Base-by-base conservation (phyloP, 768 basidiomycete genomes). In the Tylopilus balloui region DNA sequence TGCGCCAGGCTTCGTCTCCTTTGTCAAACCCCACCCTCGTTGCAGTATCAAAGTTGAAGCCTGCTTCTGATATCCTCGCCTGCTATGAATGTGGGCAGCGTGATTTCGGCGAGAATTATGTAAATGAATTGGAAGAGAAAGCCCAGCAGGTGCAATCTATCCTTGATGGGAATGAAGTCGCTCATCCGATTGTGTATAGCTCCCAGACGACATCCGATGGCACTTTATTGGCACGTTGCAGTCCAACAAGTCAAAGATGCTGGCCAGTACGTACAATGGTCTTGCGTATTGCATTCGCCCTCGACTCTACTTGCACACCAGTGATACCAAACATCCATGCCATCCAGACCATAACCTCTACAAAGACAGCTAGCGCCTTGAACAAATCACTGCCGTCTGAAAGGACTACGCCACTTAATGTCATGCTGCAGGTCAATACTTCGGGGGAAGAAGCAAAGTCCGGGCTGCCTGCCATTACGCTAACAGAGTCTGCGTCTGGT, bases 81-180 rank as follows among this genome's bases (percentile, higher is more conserved):
- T 88, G 92, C 56, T 90, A 88, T 62, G 77, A 87, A 42, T 74
- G 76, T 13, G 91, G 88, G 0, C 89, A 96, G 54, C 73, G 84
- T 2, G 91, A 95, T 66, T 99, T 98, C 62, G 96, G 96, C 7
- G 96, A 99, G 72, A 99, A 99, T 66, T 98, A 97, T 62, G 92
- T 92, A 11, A 87, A 94, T 57, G 94, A 98, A 60, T 69, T 98
- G 52, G 84, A 83, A 32, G 92, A 91, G 27, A 96, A 96, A 64
- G 90, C 92, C 0, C 72, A 71, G 50, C 72, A 77, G 60, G 88
- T 88, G 64, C 53, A 78, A 69, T 46, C 35, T 10, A 19, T 28
- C 25, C 37, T 36, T 23, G 5, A 6, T 24, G 27, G 21, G n/a
- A 1, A 23, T 23, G 39, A 19, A 6, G 11, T 32, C n/a, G 45